Percentiles rank a stretch among this genome's conserved stretches.
Conservation (phyloP, 2,329 filamentous ascomycete species). For the Calonectria montana region DNA sequence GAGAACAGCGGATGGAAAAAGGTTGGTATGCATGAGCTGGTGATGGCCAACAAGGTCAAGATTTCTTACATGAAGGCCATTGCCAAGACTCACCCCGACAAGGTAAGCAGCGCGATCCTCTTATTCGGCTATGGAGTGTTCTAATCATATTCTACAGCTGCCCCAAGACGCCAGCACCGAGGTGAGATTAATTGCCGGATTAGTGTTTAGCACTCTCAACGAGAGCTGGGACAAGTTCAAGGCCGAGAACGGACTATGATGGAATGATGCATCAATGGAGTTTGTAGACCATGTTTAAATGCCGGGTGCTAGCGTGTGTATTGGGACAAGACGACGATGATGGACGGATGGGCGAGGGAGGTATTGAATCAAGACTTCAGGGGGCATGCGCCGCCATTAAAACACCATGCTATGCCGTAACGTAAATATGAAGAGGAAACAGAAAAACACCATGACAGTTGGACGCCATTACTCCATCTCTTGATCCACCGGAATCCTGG, state of each 20-base stretch:
- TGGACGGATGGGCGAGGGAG: conserved; percentile 14
- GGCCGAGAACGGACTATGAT: conserved; percentile 72
- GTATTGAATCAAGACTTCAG: conserved; percentile 37
- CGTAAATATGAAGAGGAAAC: conserved; percentile 20
- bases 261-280: conserved; percentile 33
- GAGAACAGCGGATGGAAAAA: conserved; percentile 95
- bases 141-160: conserved; percentile 57
- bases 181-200: conserved; percentile 72
- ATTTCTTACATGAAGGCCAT: conserved; percentile 99
- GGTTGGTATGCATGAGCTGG: conserved; percentile 91
- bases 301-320: conserved; percentile 36
- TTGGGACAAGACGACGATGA: conserved; percentile 20
- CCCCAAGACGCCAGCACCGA: conserved; percentile 74
- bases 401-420: conserved; percentile 43
- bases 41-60: conserved; percentile 96
- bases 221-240: conserved; percentile 82
- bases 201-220: conserved; percentile 76
- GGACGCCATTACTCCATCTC: conserved; percentile 39
- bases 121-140: neutral
- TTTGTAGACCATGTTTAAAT: conserved; percentile 39
- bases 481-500: neutral
- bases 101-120: conserved; percentile 69
- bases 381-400: conserved; percentile 32
- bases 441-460: conserved; percentile 1
- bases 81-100: conserved; percentile 97